Conservation (phyloP, 2,329 filamentous ascomycete genomes). For the Xylaria hypoxylon region DNA sequence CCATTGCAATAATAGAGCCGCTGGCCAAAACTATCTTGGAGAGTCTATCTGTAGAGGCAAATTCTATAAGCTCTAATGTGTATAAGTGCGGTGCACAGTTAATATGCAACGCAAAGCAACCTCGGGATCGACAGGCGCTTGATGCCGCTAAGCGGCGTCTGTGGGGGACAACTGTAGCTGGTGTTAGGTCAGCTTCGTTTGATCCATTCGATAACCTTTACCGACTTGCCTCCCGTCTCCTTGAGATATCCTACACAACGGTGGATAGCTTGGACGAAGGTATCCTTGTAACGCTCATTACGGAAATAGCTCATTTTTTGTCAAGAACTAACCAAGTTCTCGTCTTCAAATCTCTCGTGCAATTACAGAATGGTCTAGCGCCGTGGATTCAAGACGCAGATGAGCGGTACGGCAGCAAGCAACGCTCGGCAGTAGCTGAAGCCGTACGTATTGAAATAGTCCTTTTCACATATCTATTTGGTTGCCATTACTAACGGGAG, state of each 20-base stretch:
- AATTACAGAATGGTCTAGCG: conserved; percentile 70
- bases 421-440: conserved; percentile 55
- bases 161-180: conserved; percentile 67
- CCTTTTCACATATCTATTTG: background rate
- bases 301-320: conserved; percentile 65
- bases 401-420: conserved; percentile 56
- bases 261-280: conserved; percentile 55
- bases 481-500: conserved; percentile 38
- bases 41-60: conserved; percentile 42
- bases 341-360: conserved; percentile 66
- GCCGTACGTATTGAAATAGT: conserved; percentile 56
- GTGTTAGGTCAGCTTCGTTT: conserved; percentile 57
- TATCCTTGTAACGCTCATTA: conserved; percentile 61
- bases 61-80: conserved; percentile 43
- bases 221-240: conserved; percentile 63
- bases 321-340: conserved; percentile 61
- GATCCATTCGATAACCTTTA: conserved; percentile 78
- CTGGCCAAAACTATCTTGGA: conserved; percentile 68
- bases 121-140: conserved; percentile 70
- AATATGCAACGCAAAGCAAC: conserved; percentile 63
- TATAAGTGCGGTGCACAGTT: conserved; percentile 57
- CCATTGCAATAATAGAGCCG: conserved; percentile 76
- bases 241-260: conserved; percentile 66
- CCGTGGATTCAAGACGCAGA: conserved; percentile 73
- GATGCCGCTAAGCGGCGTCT: conserved; percentile 74